phyloP scores from a whole-genome alignment of 2,329 filamentous ascomycete species.

The Penicillium sp. region DNA sequence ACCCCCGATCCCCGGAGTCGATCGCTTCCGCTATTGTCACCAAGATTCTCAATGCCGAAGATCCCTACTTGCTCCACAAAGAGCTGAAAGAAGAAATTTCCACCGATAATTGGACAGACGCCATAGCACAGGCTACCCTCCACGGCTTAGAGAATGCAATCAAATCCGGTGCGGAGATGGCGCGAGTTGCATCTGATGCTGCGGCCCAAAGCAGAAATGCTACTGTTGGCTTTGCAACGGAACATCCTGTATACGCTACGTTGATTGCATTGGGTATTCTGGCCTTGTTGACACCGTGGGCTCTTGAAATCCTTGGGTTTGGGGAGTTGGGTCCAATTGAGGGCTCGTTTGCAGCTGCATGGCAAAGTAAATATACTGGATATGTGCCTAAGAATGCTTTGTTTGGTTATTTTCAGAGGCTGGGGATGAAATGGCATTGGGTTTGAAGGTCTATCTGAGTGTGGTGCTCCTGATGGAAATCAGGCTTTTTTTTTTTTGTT shows the following conservation, averaged over 20 bases:
- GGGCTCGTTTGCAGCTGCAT: slow-evolving; percentile 43
- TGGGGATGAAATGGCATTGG: slow-evolving; percentile 40
- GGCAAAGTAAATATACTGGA: slow-evolving; percentile 37
- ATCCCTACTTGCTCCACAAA: not conserved
- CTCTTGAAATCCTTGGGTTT: slow-evolving; percentile 30
- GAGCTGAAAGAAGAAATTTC: not conserved
- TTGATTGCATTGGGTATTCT: slow-evolving; percentile 11
- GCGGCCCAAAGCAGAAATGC: not conserved
- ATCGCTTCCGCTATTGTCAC: not conserved
- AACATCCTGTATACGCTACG: not conserved
- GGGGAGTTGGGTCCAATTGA: slow-evolving; percentile 26
- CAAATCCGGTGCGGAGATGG: not conserved
- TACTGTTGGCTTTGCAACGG: not conserved
- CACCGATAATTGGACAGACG: slow-evolving; percentile 5
- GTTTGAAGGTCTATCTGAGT: not conserved
- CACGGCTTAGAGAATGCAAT: not conserved
- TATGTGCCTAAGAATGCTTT: slow-evolving; percentile 34
- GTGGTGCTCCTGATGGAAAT: not conserved
- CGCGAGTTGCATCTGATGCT: not conserved
- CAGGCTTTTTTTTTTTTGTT: not conserved
- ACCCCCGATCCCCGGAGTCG: not conserved
- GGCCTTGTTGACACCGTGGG: slow-evolving; percentile 29
- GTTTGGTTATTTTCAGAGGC: slow-evolving; percentile 46
- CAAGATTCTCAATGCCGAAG: not conserved
- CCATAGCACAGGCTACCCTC: not conserved